These are phyloP conservation scores for Trametes polyzona DNA, from an alignment of 1,284 basidiomycete genomes.

Conservation along the genomic window DNA sequence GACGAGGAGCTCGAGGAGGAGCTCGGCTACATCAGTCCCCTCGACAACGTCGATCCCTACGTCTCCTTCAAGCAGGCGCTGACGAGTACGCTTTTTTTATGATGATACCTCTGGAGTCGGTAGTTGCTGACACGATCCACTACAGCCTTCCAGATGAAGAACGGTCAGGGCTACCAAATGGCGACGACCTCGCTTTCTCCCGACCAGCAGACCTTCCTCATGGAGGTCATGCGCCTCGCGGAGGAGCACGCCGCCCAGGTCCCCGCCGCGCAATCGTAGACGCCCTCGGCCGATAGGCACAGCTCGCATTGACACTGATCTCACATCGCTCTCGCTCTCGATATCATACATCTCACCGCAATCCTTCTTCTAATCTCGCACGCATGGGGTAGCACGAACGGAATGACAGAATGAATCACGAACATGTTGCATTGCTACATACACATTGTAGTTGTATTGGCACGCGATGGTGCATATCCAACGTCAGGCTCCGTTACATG, in stretches of 20 bases:
- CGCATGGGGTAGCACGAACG: slow-evolving; percentile 5
- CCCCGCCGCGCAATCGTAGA: slow-evolving; percentile 12
- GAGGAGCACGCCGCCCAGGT: slow-evolving; percentile 31
- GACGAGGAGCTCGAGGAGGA: slow-evolving; percentile 75
- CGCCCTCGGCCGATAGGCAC: not conserved
- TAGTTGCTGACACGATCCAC: not conserved
- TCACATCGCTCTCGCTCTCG: slow-evolving; percentile 20
- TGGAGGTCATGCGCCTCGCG: slow-evolving; percentile 79
- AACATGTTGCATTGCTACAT: not conserved
- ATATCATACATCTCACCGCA: slow-evolving; percentile 19
- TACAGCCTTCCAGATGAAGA: slow-evolving; percentile 75
- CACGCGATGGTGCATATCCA: not conserved
- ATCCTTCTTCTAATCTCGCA: slow-evolving; percentile 10
- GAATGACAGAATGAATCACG: slow-evolving; percentile 6
- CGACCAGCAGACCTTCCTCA: slow-evolving; percentile 76
- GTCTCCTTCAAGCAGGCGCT: slow-evolving; percentile 74
- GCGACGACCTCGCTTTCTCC: slow-evolving; percentile 70
- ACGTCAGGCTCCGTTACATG: slow-evolving; percentile 7
- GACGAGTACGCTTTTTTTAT: slow-evolving; percentile 52
- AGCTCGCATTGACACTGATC: slow-evolving; percentile 13
- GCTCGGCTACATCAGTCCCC: slow-evolving; percentile 77
- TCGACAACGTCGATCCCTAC: slow-evolving; percentile 77
- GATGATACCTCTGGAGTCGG: not conserved
- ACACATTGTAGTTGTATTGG: not conserved
- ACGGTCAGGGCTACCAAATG: slow-evolving; percentile 64